Conservation (phyloP, 495 filamentous ascomycete genomes). For the Xylaria sp. region DNA sequence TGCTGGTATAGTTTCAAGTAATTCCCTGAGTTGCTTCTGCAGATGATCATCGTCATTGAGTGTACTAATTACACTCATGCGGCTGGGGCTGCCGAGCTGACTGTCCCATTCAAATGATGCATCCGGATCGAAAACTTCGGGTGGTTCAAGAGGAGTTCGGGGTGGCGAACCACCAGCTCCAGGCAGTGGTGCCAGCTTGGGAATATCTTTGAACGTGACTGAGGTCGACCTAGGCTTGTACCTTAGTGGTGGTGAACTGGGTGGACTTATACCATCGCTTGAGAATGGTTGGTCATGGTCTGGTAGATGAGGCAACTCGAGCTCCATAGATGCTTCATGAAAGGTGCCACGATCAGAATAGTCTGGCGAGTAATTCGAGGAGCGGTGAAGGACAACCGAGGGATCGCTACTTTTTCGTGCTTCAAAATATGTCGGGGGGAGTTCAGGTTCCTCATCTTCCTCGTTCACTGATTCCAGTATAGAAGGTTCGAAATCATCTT, state of each 20-base stretch:
- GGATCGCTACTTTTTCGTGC: conserved; percentile 43
- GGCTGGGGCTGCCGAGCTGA: conserved; percentile 41
- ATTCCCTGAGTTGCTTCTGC: conserved; percentile 83
- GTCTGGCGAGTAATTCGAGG: conserved; percentile 33
- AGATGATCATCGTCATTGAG: conserved; percentile 66
- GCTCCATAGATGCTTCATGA: conserved; percentile 40
- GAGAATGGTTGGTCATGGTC: conserved; percentile 43
- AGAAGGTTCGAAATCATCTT: conserved; percentile 56
- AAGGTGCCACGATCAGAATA: conserved; percentile 38
- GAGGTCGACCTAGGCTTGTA: conserved; percentile 49
- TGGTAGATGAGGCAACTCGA: conserved; percentile 45
- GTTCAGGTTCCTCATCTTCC: conserved; percentile 41
- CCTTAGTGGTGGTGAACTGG: conserved; percentile 52
- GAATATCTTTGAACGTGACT: conserved; percentile 52
- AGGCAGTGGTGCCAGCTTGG: conserved; percentile 46
- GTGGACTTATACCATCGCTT: conserved; percentile 47
- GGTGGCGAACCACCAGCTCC: conserved; percentile 35
- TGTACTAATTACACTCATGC: conserved; percentile 39
- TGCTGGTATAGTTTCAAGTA: conserved; percentile 80
- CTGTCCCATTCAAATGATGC: conserved; percentile 46
- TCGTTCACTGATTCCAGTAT: conserved; percentile 38
- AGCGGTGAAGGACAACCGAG: conserved; percentile 48
- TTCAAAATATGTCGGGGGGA: conserved; percentile 37
- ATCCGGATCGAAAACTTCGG: conserved; percentile 40
- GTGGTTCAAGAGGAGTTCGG: conserved; percentile 32